Percentiles rank a stretch among this genome's conserved stretches.
Evolutionary conservation across 2,329 filamentous ascomycete genomes (phyloP).

Genomic region (Fusarium pseudograminearum): DNA sequence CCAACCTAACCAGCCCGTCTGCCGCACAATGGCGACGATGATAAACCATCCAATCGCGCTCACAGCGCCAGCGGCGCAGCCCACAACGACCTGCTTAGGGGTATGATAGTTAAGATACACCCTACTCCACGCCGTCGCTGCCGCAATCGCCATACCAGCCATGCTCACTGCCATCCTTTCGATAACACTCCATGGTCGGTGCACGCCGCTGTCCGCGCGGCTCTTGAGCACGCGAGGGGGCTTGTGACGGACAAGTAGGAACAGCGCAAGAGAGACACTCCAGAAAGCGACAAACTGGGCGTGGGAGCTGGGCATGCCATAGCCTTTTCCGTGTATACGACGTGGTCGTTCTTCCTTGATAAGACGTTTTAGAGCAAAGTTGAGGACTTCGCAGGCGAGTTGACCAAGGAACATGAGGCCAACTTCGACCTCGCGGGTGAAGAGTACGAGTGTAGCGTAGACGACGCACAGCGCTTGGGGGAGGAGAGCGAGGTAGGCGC

Average conservation of each 20-base stretch:
- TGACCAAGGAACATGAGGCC: constrained; percentile 91
- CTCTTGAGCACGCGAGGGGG: constrained; percentile 58
- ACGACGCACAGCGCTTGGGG: constrained; percentile 91
- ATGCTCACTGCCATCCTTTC: constrained; percentile 69
- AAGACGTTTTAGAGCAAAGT: constrained; percentile 88
- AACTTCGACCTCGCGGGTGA: constrained; percentile 90
- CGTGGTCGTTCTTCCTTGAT: constrained; percentile 92
- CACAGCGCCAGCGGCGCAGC: constrained; percentile 75
- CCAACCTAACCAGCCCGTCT: constrained; percentile 78
- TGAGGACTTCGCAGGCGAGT: constrained; percentile 89
- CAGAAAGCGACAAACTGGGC: constrained; percentile 96
- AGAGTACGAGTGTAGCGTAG: constrained; percentile 91
- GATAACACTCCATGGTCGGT: constrained; percentile 66
- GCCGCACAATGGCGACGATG: constrained; percentile 74
- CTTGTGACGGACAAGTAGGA: constrained; percentile 83
- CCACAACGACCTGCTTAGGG: constrained; percentile 85
- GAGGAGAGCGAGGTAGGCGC: constrained; percentile 92
- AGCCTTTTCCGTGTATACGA: constrained; percentile 89
- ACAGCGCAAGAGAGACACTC: constrained; percentile 84
- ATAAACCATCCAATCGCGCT: constrained; percentile 85
- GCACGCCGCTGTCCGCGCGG: constrained; percentile 16
- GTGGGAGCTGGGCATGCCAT: constrained; percentile 96
- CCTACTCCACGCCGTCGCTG: constrained; percentile 81
- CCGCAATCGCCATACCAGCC: constrained; percentile 71
- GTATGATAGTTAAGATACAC: constrained; percentile 96